These are phyloP conservation scores for Cucurbita argyrosperma DNA, from an alignment of 306 rosid genomes.

Conservation along the genomic window DNA sequence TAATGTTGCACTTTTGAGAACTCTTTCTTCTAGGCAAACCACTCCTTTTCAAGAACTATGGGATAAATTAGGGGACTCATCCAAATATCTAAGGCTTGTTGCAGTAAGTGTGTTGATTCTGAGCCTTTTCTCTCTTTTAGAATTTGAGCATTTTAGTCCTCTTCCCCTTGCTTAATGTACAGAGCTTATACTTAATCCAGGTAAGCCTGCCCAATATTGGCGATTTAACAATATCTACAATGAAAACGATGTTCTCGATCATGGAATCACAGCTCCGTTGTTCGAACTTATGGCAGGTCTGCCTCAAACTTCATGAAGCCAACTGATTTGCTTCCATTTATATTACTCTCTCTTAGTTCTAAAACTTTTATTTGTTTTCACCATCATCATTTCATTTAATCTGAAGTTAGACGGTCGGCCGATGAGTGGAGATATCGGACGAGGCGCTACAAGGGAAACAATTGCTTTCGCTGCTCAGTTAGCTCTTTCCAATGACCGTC, in stretches of 20 bases:
- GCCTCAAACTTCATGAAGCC: neutral
- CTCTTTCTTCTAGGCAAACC: conserved; percentile 29
- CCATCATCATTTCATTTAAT: neutral
- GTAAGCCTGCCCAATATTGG: conserved; percentile 77
- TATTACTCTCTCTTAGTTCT: neutral
- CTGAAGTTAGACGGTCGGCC: conserved; percentile 87
- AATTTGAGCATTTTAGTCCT: neutral
- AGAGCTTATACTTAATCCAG: conserved; percentile 16
- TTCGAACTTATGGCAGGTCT: conserved; percentile 86
- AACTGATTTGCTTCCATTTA: neutral
- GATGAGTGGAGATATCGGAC: conserved; percentile 93
- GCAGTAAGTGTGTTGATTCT: conserved; percentile 52
- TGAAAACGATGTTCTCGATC: conserved; percentile 57
- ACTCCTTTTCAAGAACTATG: conserved; percentile 49
- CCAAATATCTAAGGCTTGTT: conserved; percentile 36
- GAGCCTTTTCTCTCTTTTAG: neutral
- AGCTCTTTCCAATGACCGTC: conserved; percentile 40
- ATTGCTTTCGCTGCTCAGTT: conserved; percentile 59
- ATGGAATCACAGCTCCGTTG: conserved; percentile 46
- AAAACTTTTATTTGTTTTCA: neutral
- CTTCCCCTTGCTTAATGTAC: neutral
- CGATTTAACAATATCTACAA: conserved; percentile 44
- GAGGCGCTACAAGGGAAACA: conserved; percentile 78
- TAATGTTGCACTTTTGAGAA: neutral
- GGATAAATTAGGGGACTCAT: conserved; percentile 55